Evolutionary conservation across 192 early-diverging fungal species (phyloP), one percentile per base, ranked within the genome.

Genomic region (Coemansia sp.): DNA sequence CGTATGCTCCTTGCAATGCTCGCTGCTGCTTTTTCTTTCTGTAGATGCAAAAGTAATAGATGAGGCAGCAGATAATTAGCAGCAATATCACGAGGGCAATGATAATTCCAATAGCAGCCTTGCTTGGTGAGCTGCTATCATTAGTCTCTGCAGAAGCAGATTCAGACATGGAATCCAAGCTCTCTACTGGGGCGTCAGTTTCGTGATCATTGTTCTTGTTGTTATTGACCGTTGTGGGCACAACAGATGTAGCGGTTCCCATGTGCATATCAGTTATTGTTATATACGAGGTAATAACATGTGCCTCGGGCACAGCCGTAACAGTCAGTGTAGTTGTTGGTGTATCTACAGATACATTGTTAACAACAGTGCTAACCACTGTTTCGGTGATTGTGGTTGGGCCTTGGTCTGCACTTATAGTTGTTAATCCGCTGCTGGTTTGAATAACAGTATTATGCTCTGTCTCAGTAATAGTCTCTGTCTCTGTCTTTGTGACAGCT

Each of bases 241-340:
- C 7, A 21, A 17, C 35, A 32, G 29, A 35, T 19, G 57, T 58
- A 22, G 14, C 8, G 5, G 24, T 29, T 5, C 22, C 11, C 15
- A 66, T 50, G 14, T n/a, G 19, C 17, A 58, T 51, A 10, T 58
- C 39, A 1, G 56, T 66, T 41, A 48, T 12, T 4, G 35, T 50
- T 8, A 38, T n/a, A 15, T 6, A 17, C 3, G n/a, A 15, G 5
- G 47, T 24, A 9, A 27, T 5, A 27, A 37, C 48, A 62, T 4
- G 2, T 8, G 27, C 25, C 5, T 45, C 24, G 3, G 24, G 14
- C 6, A 19, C 52, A 21, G 23, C 58, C 54, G 47, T 54, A 29
- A 27, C 24, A 43, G 66, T 51, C 15, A 43, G 32, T 14, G 38
- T 48, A 4, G n/a, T 51, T 38, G 62, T 58, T 9, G 52, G 22